Evolutionary conservation across 2,329 filamentous ascomycete genomes (phyloP).

Genomic region (Ophiostoma quercus): DNA sequence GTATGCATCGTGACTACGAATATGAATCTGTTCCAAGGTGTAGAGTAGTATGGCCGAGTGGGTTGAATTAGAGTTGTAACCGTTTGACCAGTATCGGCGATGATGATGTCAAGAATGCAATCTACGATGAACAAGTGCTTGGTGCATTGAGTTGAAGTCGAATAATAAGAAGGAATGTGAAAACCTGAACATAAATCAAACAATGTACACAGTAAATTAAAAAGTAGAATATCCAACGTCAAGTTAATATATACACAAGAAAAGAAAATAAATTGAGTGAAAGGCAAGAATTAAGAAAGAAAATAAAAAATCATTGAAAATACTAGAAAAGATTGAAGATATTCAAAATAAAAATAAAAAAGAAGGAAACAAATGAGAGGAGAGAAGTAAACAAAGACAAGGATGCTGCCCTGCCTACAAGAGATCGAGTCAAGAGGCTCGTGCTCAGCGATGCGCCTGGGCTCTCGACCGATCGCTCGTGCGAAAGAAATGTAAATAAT

Average conservation of each 20-base stretch:
- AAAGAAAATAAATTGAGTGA: neutral
- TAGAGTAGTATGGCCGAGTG: conserved; percentile 5
- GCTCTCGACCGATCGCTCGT: neutral
- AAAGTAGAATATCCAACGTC: neutral
- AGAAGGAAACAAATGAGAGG: neutral
- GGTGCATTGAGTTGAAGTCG: neutral
- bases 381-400: neutral
- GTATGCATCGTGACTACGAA: neutral
- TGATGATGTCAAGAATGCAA: neutral
- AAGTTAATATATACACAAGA: neutral
- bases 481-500: conserved; percentile 5
- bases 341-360: too few relatives aligned
- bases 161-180: neutral
- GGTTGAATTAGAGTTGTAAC: conserved; percentile 5
- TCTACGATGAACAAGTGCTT: neutral
- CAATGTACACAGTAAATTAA: neutral
- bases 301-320: neutral
- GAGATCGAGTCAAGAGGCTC: neutral
- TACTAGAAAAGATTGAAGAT: neutral
- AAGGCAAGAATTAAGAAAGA: neutral
- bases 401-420: neutral
- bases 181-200: neutral
- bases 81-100: neutral
- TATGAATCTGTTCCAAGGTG: neutral
- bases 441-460: conserved; percentile 1